Base-by-base conservation (phyloP, 2,329 filamentous ascomycete species). In the Penicillium concentricum region DNA sequence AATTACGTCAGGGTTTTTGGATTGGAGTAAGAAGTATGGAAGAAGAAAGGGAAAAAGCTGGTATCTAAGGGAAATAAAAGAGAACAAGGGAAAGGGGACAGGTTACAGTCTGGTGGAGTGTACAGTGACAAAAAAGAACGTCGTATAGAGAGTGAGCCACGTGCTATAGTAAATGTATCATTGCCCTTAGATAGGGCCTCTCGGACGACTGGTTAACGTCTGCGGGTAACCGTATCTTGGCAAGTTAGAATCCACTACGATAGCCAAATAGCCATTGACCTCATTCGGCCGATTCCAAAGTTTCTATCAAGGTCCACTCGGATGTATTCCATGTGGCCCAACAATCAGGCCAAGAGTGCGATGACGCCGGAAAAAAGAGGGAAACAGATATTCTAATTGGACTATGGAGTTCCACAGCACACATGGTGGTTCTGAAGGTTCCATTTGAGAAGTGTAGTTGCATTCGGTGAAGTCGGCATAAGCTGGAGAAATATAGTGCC, bases 41-140 rank as follows among this genome's bases (percentile, higher is more conserved):
- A 41, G 44, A 35, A 42, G 49, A 44, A 37, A 50, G 49, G 38
- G 26, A 38, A 10, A 30, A 45, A 18, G 13, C 4, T 34, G 43
- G 7, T 26, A 39, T 53, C 51, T 42, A 34, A 32, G 10, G 13
- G 16, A 53, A 41, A 9, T 52, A 58, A 57, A 54, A 52, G 45
- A 42, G 52, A 59, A 56, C 35, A 37, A 28, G 26, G 15, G 16
- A 48, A 48, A 44, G 35, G 34, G 43, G 13, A 57, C 43, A 60
- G 63, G 68, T 72, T 71, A 63, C 67, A 55, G 63, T 51, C n/a
- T 61, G 54, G 61, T 47, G 56, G 54, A 63, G 61, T 66, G 65
- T 66, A 60, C 62, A 58, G 62, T 63, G 58, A 58, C 62, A 65
- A 55, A 56, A 35, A 7, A 39, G 58, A 65, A 51, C 35, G 54